These are phyloP conservation scores for Sanghuangporus baumii DNA, from an alignment of 1,284 basidiomycete genomes.

Conservation along the genomic window DNA sequence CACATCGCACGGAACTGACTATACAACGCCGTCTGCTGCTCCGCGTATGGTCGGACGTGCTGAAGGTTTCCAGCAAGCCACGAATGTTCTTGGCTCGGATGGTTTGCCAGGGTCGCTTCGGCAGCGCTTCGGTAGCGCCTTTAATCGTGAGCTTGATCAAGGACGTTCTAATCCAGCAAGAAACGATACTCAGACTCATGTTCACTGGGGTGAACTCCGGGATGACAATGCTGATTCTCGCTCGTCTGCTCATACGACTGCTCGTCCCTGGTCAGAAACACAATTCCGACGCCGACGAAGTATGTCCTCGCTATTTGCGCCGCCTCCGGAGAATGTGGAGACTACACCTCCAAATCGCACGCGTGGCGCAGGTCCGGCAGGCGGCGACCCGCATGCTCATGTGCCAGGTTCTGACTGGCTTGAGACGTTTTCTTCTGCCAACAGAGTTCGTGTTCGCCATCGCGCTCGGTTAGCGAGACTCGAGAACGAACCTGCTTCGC, in stretches of 20 bases:
- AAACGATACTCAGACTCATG: background rate
- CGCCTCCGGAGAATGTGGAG: conserved; percentile 16
- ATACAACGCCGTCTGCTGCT: background rate
- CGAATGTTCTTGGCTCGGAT: conserved; percentile 23
- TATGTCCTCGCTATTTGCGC: conserved; percentile 12
- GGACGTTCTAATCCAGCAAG: background rate
- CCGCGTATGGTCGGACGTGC: background rate
- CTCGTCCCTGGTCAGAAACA: background rate
- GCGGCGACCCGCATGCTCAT: background rate
- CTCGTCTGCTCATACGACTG: background rate
- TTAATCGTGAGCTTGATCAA: conserved; percentile 16
- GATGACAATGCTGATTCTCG: conserved; percentile 6
- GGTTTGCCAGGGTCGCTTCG: conserved; percentile 20
- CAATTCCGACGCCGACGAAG: background rate
- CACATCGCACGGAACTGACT: background rate
- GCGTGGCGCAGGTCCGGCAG: background rate
- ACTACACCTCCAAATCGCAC: conserved; percentile 12
- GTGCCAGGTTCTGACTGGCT: conserved; percentile 1
- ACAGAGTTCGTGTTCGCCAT: background rate
- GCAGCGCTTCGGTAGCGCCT: conserved; percentile 22
- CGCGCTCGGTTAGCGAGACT: background rate
- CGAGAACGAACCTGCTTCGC: conserved; percentile 1
- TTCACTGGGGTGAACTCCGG: conserved; percentile 15
- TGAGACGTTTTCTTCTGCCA: conserved; percentile 1
- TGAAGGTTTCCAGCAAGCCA: conserved; percentile 21